Evolutionary conservation across 805 yeast species (phyloP), one percentile per base, ranked within the genome.

Genomic region (Kazachstania taianensis): DNA sequence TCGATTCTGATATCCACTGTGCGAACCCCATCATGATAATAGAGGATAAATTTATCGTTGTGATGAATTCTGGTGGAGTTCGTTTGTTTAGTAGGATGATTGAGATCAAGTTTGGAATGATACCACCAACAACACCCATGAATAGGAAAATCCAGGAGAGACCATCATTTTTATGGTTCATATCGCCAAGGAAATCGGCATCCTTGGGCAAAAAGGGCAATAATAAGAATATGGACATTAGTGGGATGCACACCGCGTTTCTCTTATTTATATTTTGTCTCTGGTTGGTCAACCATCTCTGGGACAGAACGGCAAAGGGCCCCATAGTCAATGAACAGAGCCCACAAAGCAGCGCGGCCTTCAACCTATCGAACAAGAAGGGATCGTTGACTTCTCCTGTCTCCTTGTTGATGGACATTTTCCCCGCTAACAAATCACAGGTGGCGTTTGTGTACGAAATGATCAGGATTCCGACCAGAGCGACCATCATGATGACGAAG

Each of bases 351-450:
- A 58, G 41, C 18, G 55, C 45, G 14, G 61, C 59, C 32, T 55
- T 57, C 27, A 58, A 40, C 39, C 63, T 50, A 38, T 57, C 61
- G 31, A 58, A 58, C 12, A 58, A 44, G 34, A 50, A 58, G 4
- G 63, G 63, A 35, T 56, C 55, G 18, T 48, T 49, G 10, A 57
- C 47, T 35, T 57, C 61, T n/a, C 58, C 59, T 0, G 63, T 58
- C 14, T 47, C 52, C 33, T 46, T 43, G 36, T 57, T 55, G 24
- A 55, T 42, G 14, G 60, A 49, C 28, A 52, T 28, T 40, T 55
- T 55, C n/a, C 59, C 61, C 10, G 57, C 53, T 19, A 54, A 39
- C 34, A 55, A 30, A 35, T 53, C 59, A 27, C 57, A 50, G 5
- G 61, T 52, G 9, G 57, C 59, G 35, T 54, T 54, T 14, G 58